Conservation (phyloP, 164 flowering plant genomes). For the Annona squamosa region DNA sequence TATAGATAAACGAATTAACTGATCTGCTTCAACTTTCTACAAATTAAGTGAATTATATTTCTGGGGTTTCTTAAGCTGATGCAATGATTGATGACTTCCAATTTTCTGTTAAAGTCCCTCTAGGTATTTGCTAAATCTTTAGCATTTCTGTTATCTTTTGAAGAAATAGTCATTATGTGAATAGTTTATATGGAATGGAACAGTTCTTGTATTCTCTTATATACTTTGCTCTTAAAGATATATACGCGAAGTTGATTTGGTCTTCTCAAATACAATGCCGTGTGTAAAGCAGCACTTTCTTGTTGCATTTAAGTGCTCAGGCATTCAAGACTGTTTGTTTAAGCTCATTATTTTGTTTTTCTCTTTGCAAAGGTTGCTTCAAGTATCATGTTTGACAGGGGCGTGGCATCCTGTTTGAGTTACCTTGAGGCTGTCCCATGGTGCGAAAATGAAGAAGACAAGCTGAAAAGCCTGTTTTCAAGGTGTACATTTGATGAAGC, state of each 20-base stretch:
- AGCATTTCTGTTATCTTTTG: too few relatives aligned
- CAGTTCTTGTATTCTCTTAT: too few relatives aligned
- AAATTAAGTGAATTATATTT: neutral
- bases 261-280: too few relatives aligned
- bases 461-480: conserved; percentile 50
- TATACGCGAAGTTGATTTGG: too few relatives aligned
- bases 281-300: too few relatives aligned
- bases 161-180: too few relatives aligned
- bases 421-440: conserved; percentile 94
- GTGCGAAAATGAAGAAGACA: conserved; percentile 89
- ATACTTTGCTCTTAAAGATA: too few relatives aligned
- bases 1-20: neutral
- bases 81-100: neutral
- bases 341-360: neutral
- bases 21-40: neutral
- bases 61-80: neutral
- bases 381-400: conserved; percentile 59
- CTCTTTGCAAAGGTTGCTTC: conserved; percentile 49
- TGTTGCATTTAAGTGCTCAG: neutral
- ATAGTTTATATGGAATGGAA: too few relatives aligned
- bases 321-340: neutral
- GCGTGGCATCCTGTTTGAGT: conserved; percentile 58
- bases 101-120: neutral
- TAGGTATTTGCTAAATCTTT: too few relatives aligned
- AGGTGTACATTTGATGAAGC: conserved; percentile 49